A percentile compares a stretch with the other conserved stretches of the same genome.
phyloP scores from a whole-genome alignment of 2,329 filamentous ascomycete species.

The Septoria petroselini region DNA sequence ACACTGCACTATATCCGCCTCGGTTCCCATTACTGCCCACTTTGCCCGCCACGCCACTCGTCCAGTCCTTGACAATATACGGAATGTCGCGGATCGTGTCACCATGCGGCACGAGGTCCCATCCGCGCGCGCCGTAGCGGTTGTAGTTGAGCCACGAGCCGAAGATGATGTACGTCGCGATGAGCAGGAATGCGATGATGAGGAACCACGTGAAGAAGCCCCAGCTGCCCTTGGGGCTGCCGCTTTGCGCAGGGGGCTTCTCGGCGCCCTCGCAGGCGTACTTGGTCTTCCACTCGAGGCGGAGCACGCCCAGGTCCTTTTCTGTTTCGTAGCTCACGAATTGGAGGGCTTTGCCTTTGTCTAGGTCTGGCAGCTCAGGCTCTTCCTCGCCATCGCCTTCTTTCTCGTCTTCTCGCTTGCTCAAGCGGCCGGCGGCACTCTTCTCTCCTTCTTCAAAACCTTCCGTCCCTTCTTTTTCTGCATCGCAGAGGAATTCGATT shows the following conservation, averaged over 20 bases:
- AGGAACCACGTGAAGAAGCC: slow-evolving; percentile 98
- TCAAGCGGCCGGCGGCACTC: slow-evolving; percentile 50
- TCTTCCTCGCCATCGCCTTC: slow-evolving; percentile 38
- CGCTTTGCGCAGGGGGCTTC: slow-evolving; percentile 43
- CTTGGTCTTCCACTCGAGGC: slow-evolving; percentile 81
- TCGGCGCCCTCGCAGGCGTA: slow-evolving; percentile 69
- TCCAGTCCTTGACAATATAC: slow-evolving; percentile 87
- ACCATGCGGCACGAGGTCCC: slow-evolving; percentile 89
- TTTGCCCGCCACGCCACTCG: slow-evolving; percentile 73
- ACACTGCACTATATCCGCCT: slow-evolving; percentile 89
- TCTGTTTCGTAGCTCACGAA: slow-evolving; percentile 70
- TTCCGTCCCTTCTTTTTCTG: slow-evolving; percentile 68
- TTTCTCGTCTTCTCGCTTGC: slow-evolving; percentile 36
- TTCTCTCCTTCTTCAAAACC: slow-evolving; percentile 61
- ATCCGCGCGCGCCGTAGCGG: slow-evolving; percentile 88
- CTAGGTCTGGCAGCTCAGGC: slow-evolving; percentile 42
- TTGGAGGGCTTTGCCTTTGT: slow-evolving; percentile 62
- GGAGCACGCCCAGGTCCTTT: slow-evolving; percentile 60
- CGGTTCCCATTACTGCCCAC: slow-evolving; percentile 75
- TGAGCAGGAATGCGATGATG: slow-evolving; percentile 79
- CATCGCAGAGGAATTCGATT: slow-evolving; percentile 81
- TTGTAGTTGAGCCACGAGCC: slow-evolving; percentile 99
- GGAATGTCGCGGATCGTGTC: slow-evolving; percentile 90
- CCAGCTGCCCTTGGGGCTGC: slow-evolving; percentile 65
- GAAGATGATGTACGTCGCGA: slow-evolving; percentile 90